phyloP scores from a whole-genome alignment of 2,329 filamentous ascomycete species.

The Exophiala sp. region DNA sequence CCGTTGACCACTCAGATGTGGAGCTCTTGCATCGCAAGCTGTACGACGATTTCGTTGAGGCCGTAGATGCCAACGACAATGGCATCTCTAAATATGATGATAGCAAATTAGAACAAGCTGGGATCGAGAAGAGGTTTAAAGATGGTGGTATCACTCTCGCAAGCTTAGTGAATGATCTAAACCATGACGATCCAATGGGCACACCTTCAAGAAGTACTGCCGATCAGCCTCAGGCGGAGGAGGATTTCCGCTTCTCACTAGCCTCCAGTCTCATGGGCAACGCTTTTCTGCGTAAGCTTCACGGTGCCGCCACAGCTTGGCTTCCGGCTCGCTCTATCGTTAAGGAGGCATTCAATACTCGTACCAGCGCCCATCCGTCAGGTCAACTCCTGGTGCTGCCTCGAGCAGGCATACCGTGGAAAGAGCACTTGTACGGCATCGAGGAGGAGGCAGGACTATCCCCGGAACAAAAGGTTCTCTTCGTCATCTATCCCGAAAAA shows the following conservation, averaged over 20 bases:
- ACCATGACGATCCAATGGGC: slow-evolving; percentile 57
- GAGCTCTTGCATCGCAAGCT: slow-evolving; percentile 78
- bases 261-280: slow-evolving; percentile 84
- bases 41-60: slow-evolving; percentile 91
- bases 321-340: slow-evolving; percentile 81
- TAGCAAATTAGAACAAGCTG: slow-evolving; percentile 63
- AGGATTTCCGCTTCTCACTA: slow-evolving; percentile 73
- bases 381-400: slow-evolving; percentile 81
- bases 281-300: slow-evolving; percentile 77
- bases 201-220: slow-evolving; percentile 46
- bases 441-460: slow-evolving; percentile 59
- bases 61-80: slow-evolving; percentile 96
- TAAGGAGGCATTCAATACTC: slow-evolving; percentile 67
- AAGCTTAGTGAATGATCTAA: slow-evolving; percentile 75
- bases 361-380: slow-evolving; percentile 64
- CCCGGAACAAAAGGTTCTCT: slow-evolving; percentile 62
- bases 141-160: slow-evolving; percentile 80
- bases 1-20: slow-evolving; percentile 64
- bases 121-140: slow-evolving; percentile 77
- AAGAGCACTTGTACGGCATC: slow-evolving; percentile 88
- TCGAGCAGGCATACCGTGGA: slow-evolving; percentile 79
- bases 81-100: slow-evolving; percentile 81
- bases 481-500: slow-evolving; percentile 88
- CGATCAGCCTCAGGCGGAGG: slow-evolving; percentile 63
- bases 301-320: slow-evolving; percentile 74